These are phyloP conservation scores for Phylloporus sp. DNA, from an alignment of 768 basidiomycete genomes.

Conservation along the genomic window DNA sequence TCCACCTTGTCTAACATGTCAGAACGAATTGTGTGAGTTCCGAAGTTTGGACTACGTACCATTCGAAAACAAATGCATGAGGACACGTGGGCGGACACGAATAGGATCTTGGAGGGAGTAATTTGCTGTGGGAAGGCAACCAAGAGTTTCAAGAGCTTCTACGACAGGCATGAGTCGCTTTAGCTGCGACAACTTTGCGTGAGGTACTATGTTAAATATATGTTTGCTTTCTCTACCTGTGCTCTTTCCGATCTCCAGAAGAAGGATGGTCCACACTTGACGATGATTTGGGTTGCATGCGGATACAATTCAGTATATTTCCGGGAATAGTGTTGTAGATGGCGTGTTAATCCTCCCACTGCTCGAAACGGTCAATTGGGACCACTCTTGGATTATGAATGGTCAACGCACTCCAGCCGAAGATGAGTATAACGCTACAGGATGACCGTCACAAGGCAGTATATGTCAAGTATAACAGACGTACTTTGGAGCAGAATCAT, in stretches of 20 bases:
- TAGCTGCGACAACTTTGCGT: slow-evolving; percentile 9
- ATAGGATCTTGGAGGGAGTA: not conserved
- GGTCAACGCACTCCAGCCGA: slow-evolving; percentile 26
- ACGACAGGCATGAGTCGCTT: slow-evolving; percentile 18
- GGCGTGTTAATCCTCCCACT: slow-evolving; percentile 28
- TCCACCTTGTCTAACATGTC: slow-evolving; percentile 16
- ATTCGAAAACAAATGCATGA: slow-evolving; percentile 30
- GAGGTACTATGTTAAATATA: not conserved
- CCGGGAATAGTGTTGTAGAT: slow-evolving; percentile 23
- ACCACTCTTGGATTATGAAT: not conserved
- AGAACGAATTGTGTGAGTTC: not conserved
- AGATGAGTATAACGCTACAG: slow-evolving; percentile 26
- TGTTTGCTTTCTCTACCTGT: slow-evolving; percentile 9
- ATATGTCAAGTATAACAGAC: not conserved
- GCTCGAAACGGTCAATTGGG: not conserved
- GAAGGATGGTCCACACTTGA: slow-evolving; percentile 20
- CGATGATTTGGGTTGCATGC: slow-evolving; percentile 24
- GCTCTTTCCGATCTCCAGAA: slow-evolving; percentile 12
- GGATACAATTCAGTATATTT: slow-evolving; percentile 26
- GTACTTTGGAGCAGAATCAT: slow-evolving; percentile 20
- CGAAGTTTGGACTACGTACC: slow-evolving; percentile 9
- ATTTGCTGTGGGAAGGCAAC: slow-evolving; percentile 13
- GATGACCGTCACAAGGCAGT: not conserved
- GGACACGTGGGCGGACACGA: slow-evolving; percentile 16
- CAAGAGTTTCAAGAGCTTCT: slow-evolving; percentile 22